Evolutionary conservation across 495 filamentous ascomycete species (phyloP).

Genomic region (Tuber magnatum): DNA sequence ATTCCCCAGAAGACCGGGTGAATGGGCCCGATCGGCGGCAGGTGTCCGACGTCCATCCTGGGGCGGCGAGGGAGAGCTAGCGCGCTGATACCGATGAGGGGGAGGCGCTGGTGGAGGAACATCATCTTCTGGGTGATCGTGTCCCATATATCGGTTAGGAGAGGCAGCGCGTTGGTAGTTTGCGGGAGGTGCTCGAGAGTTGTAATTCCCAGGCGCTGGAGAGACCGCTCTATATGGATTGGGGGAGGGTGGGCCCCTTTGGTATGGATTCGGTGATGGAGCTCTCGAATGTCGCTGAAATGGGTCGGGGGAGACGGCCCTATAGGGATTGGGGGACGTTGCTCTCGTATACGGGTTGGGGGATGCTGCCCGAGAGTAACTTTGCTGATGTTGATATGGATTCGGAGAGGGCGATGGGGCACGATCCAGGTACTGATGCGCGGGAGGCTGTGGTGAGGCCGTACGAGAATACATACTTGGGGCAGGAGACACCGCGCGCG

Average conservation of each 20-base stretch:
- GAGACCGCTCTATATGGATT: conserved; percentile 38
- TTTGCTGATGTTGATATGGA: conserved; percentile 12
- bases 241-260: conserved; percentile 38
- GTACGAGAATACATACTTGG: conserved; percentile 31
- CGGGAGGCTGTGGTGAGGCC: conserved; percentile 33
- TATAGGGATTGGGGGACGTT: conserved; percentile 40
- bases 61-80: conserved; percentile 41
- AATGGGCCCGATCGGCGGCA: conserved; percentile 48
- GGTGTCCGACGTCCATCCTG: conserved; percentile 46
- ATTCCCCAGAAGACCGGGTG: conserved; percentile 57
- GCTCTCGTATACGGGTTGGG: conserved; percentile 42
- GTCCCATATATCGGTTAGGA: conserved; percentile 30
- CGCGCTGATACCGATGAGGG: conserved; percentile 39
- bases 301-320: conserved; percentile 42
- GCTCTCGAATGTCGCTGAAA: conserved; percentile 38
- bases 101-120: conserved; percentile 31
- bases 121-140: conserved; percentile 5
- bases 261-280: conserved; percentile 46
- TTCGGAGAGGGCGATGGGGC: conserved; percentile 46
- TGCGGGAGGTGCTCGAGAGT: conserved; percentile 50
- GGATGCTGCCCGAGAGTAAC: conserved; percentile 36
- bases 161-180: conserved; percentile 33
- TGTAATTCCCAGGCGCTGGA: conserved; percentile 26
- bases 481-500: conserved; percentile 33
- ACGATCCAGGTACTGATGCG: conserved; percentile 26